Percentiles rank a stretch among this genome's conserved stretches.
These are phyloP conservation scores for Gossypium aridum DNA, from an alignment of 441 rosid genomes.

Conservation along the genomic window DNA sequence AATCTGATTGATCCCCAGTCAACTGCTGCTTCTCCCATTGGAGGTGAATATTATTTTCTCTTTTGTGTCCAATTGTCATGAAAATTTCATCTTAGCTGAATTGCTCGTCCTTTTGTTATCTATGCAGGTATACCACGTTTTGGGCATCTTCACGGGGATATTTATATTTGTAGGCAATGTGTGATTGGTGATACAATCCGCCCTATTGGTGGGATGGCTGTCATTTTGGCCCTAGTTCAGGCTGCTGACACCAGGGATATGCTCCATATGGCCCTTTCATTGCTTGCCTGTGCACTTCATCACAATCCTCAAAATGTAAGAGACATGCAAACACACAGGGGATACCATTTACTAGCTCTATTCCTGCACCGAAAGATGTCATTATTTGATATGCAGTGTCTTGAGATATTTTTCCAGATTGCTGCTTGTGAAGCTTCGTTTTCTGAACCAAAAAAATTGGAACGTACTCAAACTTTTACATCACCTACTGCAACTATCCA, in stretches of 20 bases:
- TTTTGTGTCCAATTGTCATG: background rate
- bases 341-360: slow-evolving; percentile 96
- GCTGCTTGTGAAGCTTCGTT: slow-evolving; percentile 99
- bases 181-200: slow-evolving; percentile 93
- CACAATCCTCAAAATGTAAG: slow-evolving; percentile 94
- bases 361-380: slow-evolving; percentile 90
- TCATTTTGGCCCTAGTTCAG: slow-evolving; percentile 91
- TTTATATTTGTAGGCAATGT: slow-evolving; percentile 76
- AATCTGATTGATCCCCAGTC: slow-evolving; percentile 99
- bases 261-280: slow-evolving; percentile 96
- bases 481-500: slow-evolving; percentile 51
- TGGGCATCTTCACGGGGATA: slow-evolving; percentile 89
- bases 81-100: background rate
- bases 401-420: slow-evolving; percentile 93
- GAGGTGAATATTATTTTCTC: slow-evolving; percentile 48
- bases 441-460: slow-evolving; percentile 86
- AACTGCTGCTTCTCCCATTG: slow-evolving; percentile 99
- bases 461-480: slow-evolving; percentile 29
- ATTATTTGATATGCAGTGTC: slow-evolving; percentile 93
- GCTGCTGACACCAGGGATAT: slow-evolving; percentile 93
- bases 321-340: slow-evolving; percentile 97
- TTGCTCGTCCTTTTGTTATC: background rate
- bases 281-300: slow-evolving; percentile 92
- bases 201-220: slow-evolving; percentile 90
- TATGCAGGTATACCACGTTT: slow-evolving; percentile 90